These are phyloP conservation scores for Orbilia brochopaga DNA, from an alignment of 2,329 filamentous ascomycete species.

Conservation along the genomic window DNA sequence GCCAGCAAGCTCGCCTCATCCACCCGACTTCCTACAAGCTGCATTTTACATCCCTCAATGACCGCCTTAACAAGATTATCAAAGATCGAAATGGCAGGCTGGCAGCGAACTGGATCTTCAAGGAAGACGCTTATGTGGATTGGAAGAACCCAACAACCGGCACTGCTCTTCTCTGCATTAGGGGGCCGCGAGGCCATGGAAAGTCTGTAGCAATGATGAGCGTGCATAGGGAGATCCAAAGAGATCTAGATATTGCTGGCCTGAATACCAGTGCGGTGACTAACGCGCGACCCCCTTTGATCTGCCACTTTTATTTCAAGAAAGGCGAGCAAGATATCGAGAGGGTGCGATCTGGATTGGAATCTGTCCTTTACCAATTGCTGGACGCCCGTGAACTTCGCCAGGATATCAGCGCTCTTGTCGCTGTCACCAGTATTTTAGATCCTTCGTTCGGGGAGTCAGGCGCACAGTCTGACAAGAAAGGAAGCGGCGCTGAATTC, in stretches of 20 bases:
- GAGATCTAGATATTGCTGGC: neutral
- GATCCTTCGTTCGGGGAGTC: slow-evolving; percentile 14
- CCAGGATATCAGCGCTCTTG: neutral
- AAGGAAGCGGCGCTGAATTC: neutral
- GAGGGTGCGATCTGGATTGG: slow-evolving; percentile 15
- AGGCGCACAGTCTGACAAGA: neutral
- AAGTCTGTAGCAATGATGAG: slow-evolving; percentile 40
- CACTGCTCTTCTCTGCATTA: slow-evolving; percentile 12
- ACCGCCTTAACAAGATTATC: slow-evolving; percentile 17
- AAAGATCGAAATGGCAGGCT: slow-evolving; percentile 12
- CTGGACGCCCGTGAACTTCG: slow-evolving; percentile 20
- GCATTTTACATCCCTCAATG: slow-evolving; percentile 16
- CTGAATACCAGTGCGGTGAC: too few relatives aligned
- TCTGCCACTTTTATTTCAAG: slow-evolving; percentile 46
- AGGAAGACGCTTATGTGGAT: slow-evolving; percentile 17
- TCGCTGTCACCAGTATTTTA: neutral
- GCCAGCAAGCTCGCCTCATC: slow-evolving; percentile 7
- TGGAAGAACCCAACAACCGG: slow-evolving; percentile 14
- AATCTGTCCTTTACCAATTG: slow-evolving; percentile 21
- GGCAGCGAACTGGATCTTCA: slow-evolving; percentile 20
- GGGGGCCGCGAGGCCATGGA: slow-evolving; percentile 32
- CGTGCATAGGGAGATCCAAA: neutral
- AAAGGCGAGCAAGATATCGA: slow-evolving; percentile 45
- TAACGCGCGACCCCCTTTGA: neutral
- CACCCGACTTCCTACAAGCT: slow-evolving; percentile 8